Evolutionary conservation across 2,329 filamentous ascomycete species (phyloP).

Genomic region (Acephala macrosclerotiorum): DNA sequence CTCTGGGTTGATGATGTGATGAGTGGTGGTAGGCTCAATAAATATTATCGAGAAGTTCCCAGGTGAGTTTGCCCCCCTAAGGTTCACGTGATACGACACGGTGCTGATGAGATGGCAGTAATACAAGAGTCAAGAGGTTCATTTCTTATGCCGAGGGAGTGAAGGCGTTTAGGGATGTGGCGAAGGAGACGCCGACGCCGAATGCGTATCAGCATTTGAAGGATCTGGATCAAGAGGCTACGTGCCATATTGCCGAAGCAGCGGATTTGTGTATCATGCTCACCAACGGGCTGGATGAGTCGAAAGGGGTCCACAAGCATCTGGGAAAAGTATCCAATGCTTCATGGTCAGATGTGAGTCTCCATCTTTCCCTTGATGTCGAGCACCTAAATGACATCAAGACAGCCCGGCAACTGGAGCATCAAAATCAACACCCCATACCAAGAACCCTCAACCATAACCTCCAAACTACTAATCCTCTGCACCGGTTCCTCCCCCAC

Average conservation of each 20-base stretch:
- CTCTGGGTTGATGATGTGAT: slow-evolving; percentile 67
- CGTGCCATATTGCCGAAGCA: slow-evolving; percentile 63
- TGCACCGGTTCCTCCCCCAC: slow-evolving; percentile 63
- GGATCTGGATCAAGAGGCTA: slow-evolving; percentile 60
- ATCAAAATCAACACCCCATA: slow-evolving; percentile 41
- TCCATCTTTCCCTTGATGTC: not conserved
- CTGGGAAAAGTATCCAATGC: slow-evolving; percentile 49
- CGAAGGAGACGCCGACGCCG: slow-evolving; percentile 52
- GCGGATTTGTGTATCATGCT: slow-evolving; percentile 60
- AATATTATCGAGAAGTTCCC: slow-evolving; percentile 66
- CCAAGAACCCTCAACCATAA: slow-evolving; percentile 20
- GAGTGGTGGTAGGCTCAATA: slow-evolving; percentile 58
- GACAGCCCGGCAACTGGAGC: slow-evolving; percentile 43
- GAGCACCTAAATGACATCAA: slow-evolving; percentile 24
- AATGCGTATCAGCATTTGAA: slow-evolving; percentile 63
- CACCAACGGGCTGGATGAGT: slow-evolving; percentile 51
- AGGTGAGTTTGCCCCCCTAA: slow-evolving; percentile 41
- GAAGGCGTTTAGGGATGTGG: slow-evolving; percentile 59
- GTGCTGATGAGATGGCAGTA: slow-evolving; percentile 45
- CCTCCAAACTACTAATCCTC: slow-evolving; percentile 53
- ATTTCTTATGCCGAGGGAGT: slow-evolving; percentile 62
- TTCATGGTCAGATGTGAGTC: slow-evolving; percentile 46
- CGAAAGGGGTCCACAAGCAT: slow-evolving; percentile 49
- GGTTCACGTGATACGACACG: slow-evolving; percentile 31
- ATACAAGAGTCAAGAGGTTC: slow-evolving; percentile 68